A percentile compares a stretch with the other conserved stretches of the same genome.
phyloP scores from a whole-genome alignment of 306 rosid species.

The Oemleria cerasiformis region DNA sequence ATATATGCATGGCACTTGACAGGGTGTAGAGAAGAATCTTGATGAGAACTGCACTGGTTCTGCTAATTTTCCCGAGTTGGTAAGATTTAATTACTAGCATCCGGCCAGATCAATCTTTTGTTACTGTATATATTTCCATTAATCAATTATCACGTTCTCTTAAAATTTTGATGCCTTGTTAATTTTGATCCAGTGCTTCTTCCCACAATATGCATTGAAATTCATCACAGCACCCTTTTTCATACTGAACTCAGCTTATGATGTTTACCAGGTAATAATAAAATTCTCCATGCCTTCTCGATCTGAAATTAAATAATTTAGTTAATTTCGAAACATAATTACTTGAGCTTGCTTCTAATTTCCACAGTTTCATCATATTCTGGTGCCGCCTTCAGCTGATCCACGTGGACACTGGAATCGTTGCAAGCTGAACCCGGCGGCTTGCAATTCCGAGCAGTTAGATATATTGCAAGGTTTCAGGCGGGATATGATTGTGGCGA shows the following conservation, averaged over 20 bases:
- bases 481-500: conserved; percentile 54
- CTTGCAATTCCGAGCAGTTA: conserved; percentile 54
- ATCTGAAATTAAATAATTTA: too few species aligned
- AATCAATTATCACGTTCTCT: conserved; percentile 8
- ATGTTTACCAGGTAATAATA: conserved; percentile 33
- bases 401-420: conserved; percentile 64
- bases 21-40: conserved; percentile 56
- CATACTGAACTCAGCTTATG: conserved; percentile 49
- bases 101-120: neutral
- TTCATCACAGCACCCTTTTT: conserved; percentile 58
- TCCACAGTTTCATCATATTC: conserved; percentile 39
- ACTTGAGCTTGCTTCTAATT: neutral
- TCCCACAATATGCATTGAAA: conserved; percentile 56
- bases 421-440: conserved; percentile 66
- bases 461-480: conserved; percentile 81
- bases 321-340: too few species aligned
- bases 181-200: conserved; percentile 49
- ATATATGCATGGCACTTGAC: conserved; percentile 32
- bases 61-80: conserved; percentile 46
- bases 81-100: neutral
- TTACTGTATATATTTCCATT: neutral
- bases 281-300: too few species aligned
- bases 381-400: conserved; percentile 90
- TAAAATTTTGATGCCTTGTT: conserved; percentile 12
- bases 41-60: conserved; percentile 51